Conservation (phyloP, 805 yeast species). For the Yarrowia porcina region DNA sequence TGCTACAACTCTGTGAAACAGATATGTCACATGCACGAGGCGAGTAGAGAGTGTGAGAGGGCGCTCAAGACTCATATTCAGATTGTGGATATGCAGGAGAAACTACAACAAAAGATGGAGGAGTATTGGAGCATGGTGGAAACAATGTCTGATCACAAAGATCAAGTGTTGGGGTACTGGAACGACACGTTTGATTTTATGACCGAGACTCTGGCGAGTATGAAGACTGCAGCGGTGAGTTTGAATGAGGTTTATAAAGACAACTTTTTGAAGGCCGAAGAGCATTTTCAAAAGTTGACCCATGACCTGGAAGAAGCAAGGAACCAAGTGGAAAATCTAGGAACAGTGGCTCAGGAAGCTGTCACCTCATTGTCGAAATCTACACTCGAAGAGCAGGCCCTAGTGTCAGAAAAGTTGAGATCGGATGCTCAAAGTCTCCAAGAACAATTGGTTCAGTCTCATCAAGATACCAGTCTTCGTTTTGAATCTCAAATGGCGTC, state of each 20-base stretch:
- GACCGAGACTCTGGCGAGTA: not conserved
- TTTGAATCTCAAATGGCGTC: not conserved
- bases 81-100: constrained; percentile 27
- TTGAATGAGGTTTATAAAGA: not conserved
- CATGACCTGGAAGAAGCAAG: not conserved
- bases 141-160: not conserved
- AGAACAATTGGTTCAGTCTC: not conserved
- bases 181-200: constrained; percentile 5
- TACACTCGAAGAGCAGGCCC: not conserved
- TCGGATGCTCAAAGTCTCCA: not conserved
- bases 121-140: not conserved
- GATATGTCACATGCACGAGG: constrained; percentile 42
- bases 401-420: not conserved
- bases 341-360: not conserved
- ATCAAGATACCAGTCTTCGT: not conserved
- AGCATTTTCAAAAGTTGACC: not conserved
- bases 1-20: constrained; percentile 53
- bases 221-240: not conserved
- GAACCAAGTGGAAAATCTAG: not conserved
- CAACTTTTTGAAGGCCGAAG: not conserved
- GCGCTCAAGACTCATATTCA: constrained; percentile 22
- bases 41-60: constrained; percentile 1
- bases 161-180: not conserved
- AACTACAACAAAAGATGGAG: not conserved
- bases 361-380: not conserved